Conservation (phyloP, 768 basidiomycete genomes). For the Psilocybe cyanescens region DNA sequence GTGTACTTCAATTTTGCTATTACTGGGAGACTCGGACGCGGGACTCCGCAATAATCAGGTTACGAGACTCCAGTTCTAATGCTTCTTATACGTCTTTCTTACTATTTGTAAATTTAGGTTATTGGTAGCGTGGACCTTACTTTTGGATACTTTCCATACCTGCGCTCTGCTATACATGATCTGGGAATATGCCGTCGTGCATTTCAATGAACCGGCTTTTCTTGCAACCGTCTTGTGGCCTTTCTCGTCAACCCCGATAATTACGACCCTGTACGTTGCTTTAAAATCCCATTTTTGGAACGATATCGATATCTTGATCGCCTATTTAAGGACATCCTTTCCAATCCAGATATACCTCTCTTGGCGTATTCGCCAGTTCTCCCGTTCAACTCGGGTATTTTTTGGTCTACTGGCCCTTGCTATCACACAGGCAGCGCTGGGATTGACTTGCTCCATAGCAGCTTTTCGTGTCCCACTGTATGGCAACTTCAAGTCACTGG, state of each 20-base stretch:
- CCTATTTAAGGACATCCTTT: slow-evolving; percentile 28
- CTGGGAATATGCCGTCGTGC: slow-evolving; percentile 29
- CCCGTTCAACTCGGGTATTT: slow-evolving; percentile 26
- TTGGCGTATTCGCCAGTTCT: slow-evolving; percentile 31
- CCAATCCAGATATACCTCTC: slow-evolving; percentile 35
- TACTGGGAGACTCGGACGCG: slow-evolving; percentile 23
- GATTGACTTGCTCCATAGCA: slow-evolving; percentile 25
- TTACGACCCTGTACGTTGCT: slow-evolving; percentile 28
- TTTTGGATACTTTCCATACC: slow-evolving; percentile 32
- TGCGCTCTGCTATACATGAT: slow-evolving; percentile 29
- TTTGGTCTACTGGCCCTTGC: slow-evolving; percentile 19
- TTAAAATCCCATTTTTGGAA: neutral
- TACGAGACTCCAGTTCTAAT: neutral
- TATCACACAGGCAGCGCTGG: slow-evolving; percentile 25
- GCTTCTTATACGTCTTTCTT: neutral
- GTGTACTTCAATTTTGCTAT: slow-evolving; percentile 22
- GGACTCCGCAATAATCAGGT: slow-evolving; percentile 20
- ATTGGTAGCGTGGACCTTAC: slow-evolving; percentile 31
- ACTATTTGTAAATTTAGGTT: slow-evolving; percentile 13
- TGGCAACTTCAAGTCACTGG: neutral
- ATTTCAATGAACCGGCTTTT: slow-evolving; percentile 25
- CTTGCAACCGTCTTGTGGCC: slow-evolving; percentile 27
- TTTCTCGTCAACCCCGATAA: slow-evolving; percentile 30
- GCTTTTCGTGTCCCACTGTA: slow-evolving; percentile 27
- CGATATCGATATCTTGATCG: neutral